Percentiles rank a stretch among this genome's conserved stretches.
phyloP scores from a whole-genome alignment of 148 eudicot genomes.

The Heliosperma pusillum region DNA sequence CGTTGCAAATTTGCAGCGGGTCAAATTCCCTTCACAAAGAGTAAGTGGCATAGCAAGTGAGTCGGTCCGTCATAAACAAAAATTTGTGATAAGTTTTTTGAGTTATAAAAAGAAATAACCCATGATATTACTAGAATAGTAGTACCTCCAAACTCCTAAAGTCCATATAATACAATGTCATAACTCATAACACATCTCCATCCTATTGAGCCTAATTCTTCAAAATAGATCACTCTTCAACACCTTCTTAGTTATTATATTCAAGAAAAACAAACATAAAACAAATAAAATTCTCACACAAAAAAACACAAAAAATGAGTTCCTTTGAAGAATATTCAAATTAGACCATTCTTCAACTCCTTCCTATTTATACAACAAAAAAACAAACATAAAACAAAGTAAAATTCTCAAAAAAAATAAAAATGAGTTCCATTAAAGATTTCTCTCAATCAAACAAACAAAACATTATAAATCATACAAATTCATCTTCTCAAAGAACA shows the following conservation, averaged over 20 bases:
- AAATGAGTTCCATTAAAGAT: constrained; percentile 3
- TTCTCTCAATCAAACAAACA: constrained; percentile 7
- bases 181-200: neutral
- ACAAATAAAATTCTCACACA: neutral
- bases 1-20: no score
- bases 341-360: neutral
- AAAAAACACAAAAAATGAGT: constrained; percentile 16
- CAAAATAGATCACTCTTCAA: constrained; percentile 6
- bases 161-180: neutral
- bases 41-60: no score
- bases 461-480: constrained; percentile 4
- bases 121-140: neutral
- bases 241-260: neutral
- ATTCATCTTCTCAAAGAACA: constrained; percentile 26
- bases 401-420: neutral
- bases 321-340: neutral
- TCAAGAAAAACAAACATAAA: neutral
- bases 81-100: no score
- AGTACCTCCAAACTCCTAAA: neutral
- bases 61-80: no score
- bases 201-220: neutral
- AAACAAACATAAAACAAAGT: neutral
- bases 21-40: no score
- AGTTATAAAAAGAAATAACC: neutral
- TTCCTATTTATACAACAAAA: neutral